These are phyloP conservation scores for Penicillium robsamsonii DNA, from an alignment of 495 filamentous ascomycete species.

Conservation along the genomic window DNA sequence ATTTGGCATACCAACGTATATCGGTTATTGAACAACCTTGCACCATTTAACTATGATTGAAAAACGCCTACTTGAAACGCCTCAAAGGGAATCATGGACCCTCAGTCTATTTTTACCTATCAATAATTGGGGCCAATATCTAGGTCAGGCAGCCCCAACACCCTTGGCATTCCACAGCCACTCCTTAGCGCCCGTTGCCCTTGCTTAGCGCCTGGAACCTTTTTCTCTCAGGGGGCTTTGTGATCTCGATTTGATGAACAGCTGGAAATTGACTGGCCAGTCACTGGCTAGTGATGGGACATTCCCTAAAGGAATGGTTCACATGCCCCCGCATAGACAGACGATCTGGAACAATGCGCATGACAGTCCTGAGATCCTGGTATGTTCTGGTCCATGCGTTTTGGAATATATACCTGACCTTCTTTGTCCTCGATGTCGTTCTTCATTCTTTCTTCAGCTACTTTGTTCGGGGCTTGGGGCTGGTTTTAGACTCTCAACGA, in stretches of 20 bases:
- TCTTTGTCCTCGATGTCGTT: not conserved
- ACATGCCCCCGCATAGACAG: conserved; percentile 10
- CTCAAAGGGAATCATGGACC: not conserved
- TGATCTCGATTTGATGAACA: not conserved
- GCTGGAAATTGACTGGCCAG: not conserved
- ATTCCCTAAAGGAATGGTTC: conserved; percentile 12
- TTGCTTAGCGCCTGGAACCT: not conserved
- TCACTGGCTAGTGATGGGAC: not conserved
- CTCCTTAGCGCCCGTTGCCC: not conserved
- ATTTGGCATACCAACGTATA: conserved; percentile 21
- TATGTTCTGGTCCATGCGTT: conserved; percentile 6
- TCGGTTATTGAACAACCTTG: not conserved
- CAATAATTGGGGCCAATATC: not conserved
- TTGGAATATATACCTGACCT: conserved; percentile 3
- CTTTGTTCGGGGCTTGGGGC: not conserved
- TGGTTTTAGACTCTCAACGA: not conserved
- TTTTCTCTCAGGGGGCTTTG: not conserved
- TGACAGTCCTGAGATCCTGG: conserved; percentile 3
- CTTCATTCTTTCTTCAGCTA: not conserved
- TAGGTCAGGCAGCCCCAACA: not conserved
- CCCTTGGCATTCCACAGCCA: not conserved
- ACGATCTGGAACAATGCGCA: not conserved
- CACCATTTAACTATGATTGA: not conserved
- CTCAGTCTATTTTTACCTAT: not conserved
- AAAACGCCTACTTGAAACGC: not conserved